Evolutionary conservation across 192 early-diverging fungal genomes (phyloP), one percentile per base, ranked within the genome.

Genomic region (Coemansia sp.): DNA sequence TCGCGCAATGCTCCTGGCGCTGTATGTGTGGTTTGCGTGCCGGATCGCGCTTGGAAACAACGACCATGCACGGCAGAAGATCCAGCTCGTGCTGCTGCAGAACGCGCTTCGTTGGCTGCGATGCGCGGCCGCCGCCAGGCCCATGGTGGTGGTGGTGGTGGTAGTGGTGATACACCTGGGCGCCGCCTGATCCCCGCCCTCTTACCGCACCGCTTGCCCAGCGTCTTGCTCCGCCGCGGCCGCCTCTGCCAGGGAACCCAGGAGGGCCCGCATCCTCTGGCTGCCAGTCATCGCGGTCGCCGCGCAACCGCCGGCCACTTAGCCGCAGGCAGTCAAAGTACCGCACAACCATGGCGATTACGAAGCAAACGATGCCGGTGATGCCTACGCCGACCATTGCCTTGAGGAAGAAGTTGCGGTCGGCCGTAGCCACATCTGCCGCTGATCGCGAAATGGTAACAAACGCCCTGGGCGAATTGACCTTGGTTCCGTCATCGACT

Each of bases 341-440:
- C 14, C 71, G 53, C 7, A 79, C 76, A 1, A 70, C 53, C 64
- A 79, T 73, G 17, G 76, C 76, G 15, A 79, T 66, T 9, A 79
- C 57, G 20, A 81, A 81, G 46, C 78, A 81, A 29, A 81, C 63
- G 8, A 81, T 75, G 0, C 78, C 78, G 17, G 73, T 75, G 25
- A 81, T 75, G 5, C 78, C 78, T 2, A 81, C 73, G 1, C 78
- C 72, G 19, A 81, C 65, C 78, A 81, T 81, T 0, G 78, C 78
- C 43, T 81, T 81, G 13, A 81, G 61, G 50, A 81, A 81, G 53
- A 81, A 81, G 41, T 75, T 81, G 19, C 78, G 69, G 56, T 81
- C 73, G 0, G 73, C 65, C 20, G 66, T 49, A 0, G 73, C 73
- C 7, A 79, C 71, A 17, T 81, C 73, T 0, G 69, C 69, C 0